Base-by-base conservation (phyloP, 176 grass and related monocot species). In the Phoenix roebelenii region DNA sequence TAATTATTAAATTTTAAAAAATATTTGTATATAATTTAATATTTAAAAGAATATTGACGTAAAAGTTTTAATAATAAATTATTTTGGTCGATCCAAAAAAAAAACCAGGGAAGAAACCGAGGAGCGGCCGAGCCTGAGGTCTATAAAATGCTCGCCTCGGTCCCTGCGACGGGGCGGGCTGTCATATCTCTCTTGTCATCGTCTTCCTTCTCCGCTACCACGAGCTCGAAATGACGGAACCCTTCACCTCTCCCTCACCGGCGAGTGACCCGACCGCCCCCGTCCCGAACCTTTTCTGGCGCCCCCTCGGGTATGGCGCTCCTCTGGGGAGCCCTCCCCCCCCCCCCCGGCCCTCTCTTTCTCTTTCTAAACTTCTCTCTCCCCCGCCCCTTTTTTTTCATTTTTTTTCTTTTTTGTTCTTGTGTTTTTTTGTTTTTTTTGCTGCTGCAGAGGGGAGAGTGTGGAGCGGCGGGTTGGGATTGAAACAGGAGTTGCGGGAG, bases 371-470 rank as follows among this genome's bases (percentile, higher is more conserved):
- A 6, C 28, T 30, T 5, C 0, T 4, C 35, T 75, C 69, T 72
- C 63, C 66, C 55, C 59, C 73, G 74, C 67, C 50, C 60, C 57
- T 55, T 74, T 83, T 68, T 73, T 61, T 16, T 32, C 1, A 5
- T 55, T 32, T 59, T 60, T 52, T 22, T 68, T 7, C 0, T 50
- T 25, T 18, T 28, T 28, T 4, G 5, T 4, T 28, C 5, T 28
- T 28, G 3, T 28, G 26, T 9, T 1, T 1, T 1, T 44, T 44
- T 16, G 0, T 49, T 24, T 16, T 60, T 59, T 48, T 22, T 2
- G n/a, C 5, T 52, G 6, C n/a, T 49, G 50, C 58, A 69, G 80
- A 83, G 85, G 68, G 64, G 67, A 22, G 32, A 28, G 70, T 49
- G 16, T 44, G 35, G 35, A 44, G 74, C 71, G 24, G 82, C 70